These are phyloP conservation scores for Psilocybe sp. DNA, from an alignment of 768 basidiomycete species.

Conservation along the genomic window DNA sequence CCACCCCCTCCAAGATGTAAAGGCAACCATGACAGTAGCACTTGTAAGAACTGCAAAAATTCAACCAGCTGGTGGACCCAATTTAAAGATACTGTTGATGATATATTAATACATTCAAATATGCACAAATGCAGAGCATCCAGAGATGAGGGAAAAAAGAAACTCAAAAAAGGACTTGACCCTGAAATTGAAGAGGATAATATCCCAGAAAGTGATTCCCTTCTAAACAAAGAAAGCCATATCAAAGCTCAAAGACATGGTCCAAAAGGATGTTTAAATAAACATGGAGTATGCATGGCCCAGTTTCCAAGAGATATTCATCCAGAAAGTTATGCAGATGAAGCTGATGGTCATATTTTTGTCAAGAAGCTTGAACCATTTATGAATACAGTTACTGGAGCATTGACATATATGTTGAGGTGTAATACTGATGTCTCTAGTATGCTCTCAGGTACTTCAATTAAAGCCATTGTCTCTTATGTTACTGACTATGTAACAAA, in stretches of 20 bases:
- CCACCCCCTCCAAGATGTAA: slow-evolving; percentile 13
- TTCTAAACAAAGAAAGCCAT: neutral
- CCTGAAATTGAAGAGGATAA: neutral
- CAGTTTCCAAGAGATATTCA: slow-evolving; percentile 29
- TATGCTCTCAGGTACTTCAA: slow-evolving; percentile 34
- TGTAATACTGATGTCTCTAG: slow-evolving; percentile 39
- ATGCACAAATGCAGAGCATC: slow-evolving; percentile 21
- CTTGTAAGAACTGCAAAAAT: slow-evolving; percentile 14
- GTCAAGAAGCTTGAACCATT: slow-evolving; percentile 31
- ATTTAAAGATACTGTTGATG: slow-evolving; percentile 21
- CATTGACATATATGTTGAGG: slow-evolving; percentile 28
- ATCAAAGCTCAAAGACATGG: neutral
- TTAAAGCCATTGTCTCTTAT: slow-evolving; percentile 36
- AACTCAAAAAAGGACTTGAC: neutral
- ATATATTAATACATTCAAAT: slow-evolving; percentile 26
- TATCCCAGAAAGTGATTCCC: neutral
- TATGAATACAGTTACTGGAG: slow-evolving; percentile 34
- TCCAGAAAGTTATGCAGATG: slow-evolving; percentile 20
- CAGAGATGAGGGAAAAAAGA: neutral
- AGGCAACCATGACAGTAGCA: neutral
- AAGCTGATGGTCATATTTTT: slow-evolving; percentile 22
- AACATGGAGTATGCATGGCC: slow-evolving; percentile 26
- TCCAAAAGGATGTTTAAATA: slow-evolving; percentile 24
- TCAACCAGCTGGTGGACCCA: slow-evolving; percentile 13
- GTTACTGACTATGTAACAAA: slow-evolving; percentile 45